Evolutionary conservation across 768 basidiomycete genomes (phyloP), one percentile per base, ranked within the genome.

Genomic region (Podaxis mareebaensis): DNA sequence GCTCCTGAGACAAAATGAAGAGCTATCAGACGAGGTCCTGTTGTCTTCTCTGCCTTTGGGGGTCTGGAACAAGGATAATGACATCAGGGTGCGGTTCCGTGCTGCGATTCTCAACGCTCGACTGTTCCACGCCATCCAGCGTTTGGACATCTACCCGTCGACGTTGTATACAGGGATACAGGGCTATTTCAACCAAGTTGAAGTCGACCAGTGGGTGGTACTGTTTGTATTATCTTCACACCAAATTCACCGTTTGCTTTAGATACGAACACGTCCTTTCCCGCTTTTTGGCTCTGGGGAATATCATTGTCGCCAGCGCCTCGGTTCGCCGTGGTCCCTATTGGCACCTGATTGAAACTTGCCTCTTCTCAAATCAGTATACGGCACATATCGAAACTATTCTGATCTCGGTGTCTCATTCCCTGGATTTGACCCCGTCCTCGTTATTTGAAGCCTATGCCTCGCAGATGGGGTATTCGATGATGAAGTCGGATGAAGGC

Each of bases 11-110:
- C 65, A 68, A 7, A 73, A 71, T 20, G 73, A 77, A 48, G 71
- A 77, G 38, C 75, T 76, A 0, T 64, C 71, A 12, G 67, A 67
- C 12, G 64, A 73, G n/a, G 63, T 79, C 64, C 84, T 89, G 12
- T 69, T 80, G 58, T 64, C 67, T 67, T 70, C 86, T 36, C 78
- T 93, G 38, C 83, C 85, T 11, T 71, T 71, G 28, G 67, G 20
- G 24, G 20, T 53, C 13, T 53, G 92, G 67, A 81, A 81, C 22
- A 69, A 74, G n/a, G 92, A 99, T 73, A 74, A 78, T 44, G 96
- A 99, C 70, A 86, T 91, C 20, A 85, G 95, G 36, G 90, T 97
- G 52, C 87, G 96, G 15, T 91, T 95, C 70, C 87, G 92, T 33
- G 84, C 83, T 1, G 90, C 90, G 0, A 76, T 80, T 13, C 73